Evolutionary conservation across 768 basidiomycete species (phyloP).

Genomic region (Suillus occidentalis): DNA sequence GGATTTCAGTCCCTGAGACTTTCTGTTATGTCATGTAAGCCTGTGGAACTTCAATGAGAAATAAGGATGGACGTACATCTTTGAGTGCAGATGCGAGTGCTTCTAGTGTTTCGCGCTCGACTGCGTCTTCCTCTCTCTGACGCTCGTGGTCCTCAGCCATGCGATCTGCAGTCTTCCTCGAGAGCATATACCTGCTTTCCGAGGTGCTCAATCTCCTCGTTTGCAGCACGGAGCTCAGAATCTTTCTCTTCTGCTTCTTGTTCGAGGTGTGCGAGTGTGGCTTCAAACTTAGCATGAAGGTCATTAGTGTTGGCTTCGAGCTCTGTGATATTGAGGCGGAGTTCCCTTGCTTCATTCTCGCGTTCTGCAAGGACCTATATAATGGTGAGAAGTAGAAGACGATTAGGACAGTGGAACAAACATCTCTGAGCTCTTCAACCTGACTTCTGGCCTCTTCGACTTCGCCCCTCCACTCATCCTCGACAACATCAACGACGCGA

Average conservation of each 20-base stretch:
- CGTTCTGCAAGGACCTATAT: constrained; percentile 71
- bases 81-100: constrained; percentile 72
- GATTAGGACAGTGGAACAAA: constrained; percentile 32
- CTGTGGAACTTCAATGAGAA: neutral
- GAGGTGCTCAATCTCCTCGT: constrained; percentile 76
- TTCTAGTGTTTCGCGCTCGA: constrained; percentile 69
- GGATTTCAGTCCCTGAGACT: constrained; percentile 57
- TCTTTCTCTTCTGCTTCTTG: constrained; percentile 80
- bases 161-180: constrained; percentile 83
- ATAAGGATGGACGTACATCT: constrained; percentile 50
- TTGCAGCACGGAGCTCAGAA: constrained; percentile 68
- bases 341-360: constrained; percentile 75
- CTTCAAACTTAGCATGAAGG: constrained; percentile 72
- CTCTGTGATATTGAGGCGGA: constrained; percentile 71
- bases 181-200: constrained; percentile 79
- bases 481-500: constrained; percentile 68
- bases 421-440: constrained; percentile 77
- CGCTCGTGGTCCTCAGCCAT: constrained; percentile 70
- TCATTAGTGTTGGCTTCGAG: constrained; percentile 72
- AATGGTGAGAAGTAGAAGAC: constrained; percentile 9
- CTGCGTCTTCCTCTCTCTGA: constrained; percentile 67
- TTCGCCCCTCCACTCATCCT: constrained; percentile 87
- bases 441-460: constrained; percentile 78
- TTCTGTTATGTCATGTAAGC: constrained; percentile 47
- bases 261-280: constrained; percentile 73